Evolutionary conservation across 768 basidiomycete genomes (phyloP).

Genomic region (Termitomyces sp.): DNA sequence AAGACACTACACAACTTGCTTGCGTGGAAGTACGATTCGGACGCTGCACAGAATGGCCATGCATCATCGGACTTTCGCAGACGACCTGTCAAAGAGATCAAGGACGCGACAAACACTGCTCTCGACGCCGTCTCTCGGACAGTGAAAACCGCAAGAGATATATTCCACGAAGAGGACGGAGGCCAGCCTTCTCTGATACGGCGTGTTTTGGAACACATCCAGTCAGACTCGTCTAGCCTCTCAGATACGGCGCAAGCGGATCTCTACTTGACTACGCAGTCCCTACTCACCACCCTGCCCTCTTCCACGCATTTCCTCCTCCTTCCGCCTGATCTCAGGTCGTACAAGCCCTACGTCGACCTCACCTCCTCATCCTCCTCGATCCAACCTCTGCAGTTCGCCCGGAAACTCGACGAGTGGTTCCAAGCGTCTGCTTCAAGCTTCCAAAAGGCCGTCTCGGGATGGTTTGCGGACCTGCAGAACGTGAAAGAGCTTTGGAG

Average conservation of each 20-base stretch:
- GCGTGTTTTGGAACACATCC: conserved; percentile 55
- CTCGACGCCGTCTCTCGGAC: conserved; percentile 57
- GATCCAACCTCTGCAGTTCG: conserved; percentile 36
- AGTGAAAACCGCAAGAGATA: conserved; percentile 43
- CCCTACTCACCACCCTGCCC: conserved; percentile 64
- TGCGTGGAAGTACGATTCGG: conserved; percentile 22
- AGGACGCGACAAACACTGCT: conserved; percentile 42
- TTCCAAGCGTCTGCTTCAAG: conserved; percentile 44
- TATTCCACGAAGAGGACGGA: conserved; percentile 43
- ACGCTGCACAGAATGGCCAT: conserved; percentile 27
- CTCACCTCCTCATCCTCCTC: conserved; percentile 51
- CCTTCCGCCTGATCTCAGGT: conserved; percentile 62
- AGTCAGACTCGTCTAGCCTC: conserved; percentile 36
- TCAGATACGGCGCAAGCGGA: conserved; percentile 22
- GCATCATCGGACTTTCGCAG: conserved; percentile 22
- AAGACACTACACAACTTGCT: conserved; percentile 47
- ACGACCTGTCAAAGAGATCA: conserved; percentile 42
- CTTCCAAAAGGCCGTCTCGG: conserved; percentile 37
- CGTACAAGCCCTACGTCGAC: conserved; percentile 86
- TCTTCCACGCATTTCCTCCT: conserved; percentile 80
- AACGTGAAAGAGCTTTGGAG: conserved; percentile 67
- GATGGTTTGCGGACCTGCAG: conserved; percentile 57
- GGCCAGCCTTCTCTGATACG: conserved; percentile 42
- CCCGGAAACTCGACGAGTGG: conserved; percentile 54
- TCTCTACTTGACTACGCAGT: conserved; percentile 59